Conservation (phyloP, 83 land plant genomes). For the Larix sibirica region DNA sequence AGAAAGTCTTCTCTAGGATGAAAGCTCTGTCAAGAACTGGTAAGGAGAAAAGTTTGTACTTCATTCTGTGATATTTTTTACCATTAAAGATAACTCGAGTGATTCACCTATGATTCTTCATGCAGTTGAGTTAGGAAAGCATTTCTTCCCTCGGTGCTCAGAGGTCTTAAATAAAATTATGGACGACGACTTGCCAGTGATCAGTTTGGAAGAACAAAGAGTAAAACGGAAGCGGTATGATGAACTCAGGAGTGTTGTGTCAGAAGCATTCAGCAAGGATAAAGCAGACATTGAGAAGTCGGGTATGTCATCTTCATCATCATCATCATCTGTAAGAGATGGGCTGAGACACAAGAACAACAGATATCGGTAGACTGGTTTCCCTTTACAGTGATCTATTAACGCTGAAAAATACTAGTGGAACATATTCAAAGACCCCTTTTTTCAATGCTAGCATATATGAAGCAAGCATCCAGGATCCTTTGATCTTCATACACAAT, state of each 20-base stretch:
- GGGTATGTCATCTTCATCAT: conserved; percentile 38
- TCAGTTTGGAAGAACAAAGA: conserved; percentile 56
- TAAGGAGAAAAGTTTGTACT: conserved; percentile 10
- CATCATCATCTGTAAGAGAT: conserved; percentile 22
- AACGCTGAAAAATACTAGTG: too few relatives aligned
- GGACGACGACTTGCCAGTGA: conserved; percentile 53
- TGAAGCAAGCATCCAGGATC: too few relatives aligned
- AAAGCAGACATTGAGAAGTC: conserved; percentile 33
- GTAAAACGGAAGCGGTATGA: conserved; percentile 45
- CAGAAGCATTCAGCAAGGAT: conserved; percentile 66
- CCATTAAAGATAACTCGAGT: not conserved
- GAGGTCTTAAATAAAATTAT: conserved; percentile 66
- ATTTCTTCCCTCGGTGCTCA: conserved; percentile 75
- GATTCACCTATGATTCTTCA: not conserved
- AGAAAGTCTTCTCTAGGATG: conserved; percentile 37
- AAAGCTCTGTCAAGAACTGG: conserved; percentile 53
- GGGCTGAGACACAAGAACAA: not conserved
- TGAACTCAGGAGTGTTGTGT: conserved; percentile 56
- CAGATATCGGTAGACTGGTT: not conserved
- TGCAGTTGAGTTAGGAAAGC: conserved; percentile 73
- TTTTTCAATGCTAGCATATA: too few relatives aligned
- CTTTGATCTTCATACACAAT: too few relatives aligned
- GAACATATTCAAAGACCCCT: too few relatives aligned
- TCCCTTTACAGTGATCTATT: too few relatives aligned
- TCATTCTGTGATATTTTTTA: not conserved